Conservation (phyloP, 2,329 filamentous ascomycete species). For the Penicillium sp. region DNA sequence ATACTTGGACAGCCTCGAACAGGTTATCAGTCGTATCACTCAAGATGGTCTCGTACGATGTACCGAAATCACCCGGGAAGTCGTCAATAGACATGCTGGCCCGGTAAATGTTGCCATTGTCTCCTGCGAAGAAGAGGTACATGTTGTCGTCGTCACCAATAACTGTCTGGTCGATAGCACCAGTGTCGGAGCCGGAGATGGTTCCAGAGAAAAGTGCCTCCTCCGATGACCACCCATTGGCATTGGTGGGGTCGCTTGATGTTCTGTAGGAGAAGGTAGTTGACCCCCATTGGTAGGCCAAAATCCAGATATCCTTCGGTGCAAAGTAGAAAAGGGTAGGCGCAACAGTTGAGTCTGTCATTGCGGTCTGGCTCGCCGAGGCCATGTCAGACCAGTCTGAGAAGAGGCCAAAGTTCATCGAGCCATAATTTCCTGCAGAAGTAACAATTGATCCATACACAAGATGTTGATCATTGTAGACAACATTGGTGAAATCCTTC, state of each 20-base stretch:
- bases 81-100: constrained; percentile 62
- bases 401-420: constrained; percentile 61
- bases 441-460: constrained; percentile 60
- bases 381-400: constrained; percentile 55
- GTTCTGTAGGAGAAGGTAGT: constrained; percentile 63
- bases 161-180: constrained; percentile 63
- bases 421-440: constrained; percentile 52
- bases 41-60: constrained; percentile 51
- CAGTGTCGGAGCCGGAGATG: constrained; percentile 54
- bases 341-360: constrained; percentile 53
- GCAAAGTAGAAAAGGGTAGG: constrained; percentile 65
- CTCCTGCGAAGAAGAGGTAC: constrained; percentile 69
- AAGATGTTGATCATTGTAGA: constrained; percentile 60
- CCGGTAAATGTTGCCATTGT: constrained; percentile 68
- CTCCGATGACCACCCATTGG: constrained; percentile 57
- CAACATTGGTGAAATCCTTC: constrained; percentile 63
- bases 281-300: constrained; percentile 51
- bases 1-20: not conserved
- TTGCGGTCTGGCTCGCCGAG: constrained; percentile 54
- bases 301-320: not conserved
- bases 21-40: constrained; percentile 45
- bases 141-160: constrained; percentile 63
- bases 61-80: constrained; percentile 64
- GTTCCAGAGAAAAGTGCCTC: constrained; percentile 59
- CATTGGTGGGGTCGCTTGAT: constrained; percentile 58